Percentiles rank a stretch among this genome's conserved stretches.
These are phyloP conservation scores for Pseudocercospora fijiensis DNA, from an alignment of 2,329 filamentous ascomycete species.

Conservation along the genomic window DNA sequence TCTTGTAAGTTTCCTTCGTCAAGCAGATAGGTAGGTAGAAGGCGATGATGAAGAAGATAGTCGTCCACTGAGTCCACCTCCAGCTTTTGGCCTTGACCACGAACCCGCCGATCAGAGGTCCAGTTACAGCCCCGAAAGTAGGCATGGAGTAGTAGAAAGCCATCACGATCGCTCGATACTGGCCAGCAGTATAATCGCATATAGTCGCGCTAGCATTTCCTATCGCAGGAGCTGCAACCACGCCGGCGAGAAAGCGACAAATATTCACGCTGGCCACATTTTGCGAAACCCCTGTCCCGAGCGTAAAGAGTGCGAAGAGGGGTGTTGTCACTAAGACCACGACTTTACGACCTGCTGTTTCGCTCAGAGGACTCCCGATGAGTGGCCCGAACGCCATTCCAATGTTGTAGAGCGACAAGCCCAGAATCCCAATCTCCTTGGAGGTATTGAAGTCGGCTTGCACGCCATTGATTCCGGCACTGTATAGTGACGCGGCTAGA, in stretches of 20 bases:
- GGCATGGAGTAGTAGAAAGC: conserved; percentile 34
- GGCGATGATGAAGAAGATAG: conserved; percentile 34
- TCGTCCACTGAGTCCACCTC: conserved; percentile 40
- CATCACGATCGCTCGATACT: conserved; percentile 32
- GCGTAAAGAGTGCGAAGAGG: conserved; percentile 39
- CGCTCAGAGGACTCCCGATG: conserved; percentile 40
- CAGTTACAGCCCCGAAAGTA: conserved; percentile 36
- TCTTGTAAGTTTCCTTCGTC: conserved; percentile 39
- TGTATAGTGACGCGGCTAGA: conserved; percentile 37
- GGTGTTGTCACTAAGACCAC: conserved; percentile 41
- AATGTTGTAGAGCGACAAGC: conserved; percentile 40
- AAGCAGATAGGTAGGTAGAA: conserved; percentile 34
- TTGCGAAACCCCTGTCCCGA: conserved; percentile 35
- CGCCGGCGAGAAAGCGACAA: conserved; percentile 49
- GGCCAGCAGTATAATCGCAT: conserved; percentile 35
- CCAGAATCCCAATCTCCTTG: conserved; percentile 37
- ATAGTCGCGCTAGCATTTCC: conserved; percentile 37
- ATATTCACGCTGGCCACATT: conserved; percentile 28
- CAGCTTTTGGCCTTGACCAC: conserved; percentile 35
- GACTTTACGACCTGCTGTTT: conserved; percentile 40
- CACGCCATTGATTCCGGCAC: conserved; percentile 30
- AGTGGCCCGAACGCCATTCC: conserved; percentile 42
- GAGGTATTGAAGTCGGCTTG: conserved; percentile 30
- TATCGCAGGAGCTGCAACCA: conserved; percentile 43
- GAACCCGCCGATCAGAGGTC: conserved; percentile 44